Percentiles rank a stretch among this genome's conserved stretches.
phyloP scores from a whole-genome alignment of 352 stramenopile genomes.

The Albugo laibachii region DNA sequence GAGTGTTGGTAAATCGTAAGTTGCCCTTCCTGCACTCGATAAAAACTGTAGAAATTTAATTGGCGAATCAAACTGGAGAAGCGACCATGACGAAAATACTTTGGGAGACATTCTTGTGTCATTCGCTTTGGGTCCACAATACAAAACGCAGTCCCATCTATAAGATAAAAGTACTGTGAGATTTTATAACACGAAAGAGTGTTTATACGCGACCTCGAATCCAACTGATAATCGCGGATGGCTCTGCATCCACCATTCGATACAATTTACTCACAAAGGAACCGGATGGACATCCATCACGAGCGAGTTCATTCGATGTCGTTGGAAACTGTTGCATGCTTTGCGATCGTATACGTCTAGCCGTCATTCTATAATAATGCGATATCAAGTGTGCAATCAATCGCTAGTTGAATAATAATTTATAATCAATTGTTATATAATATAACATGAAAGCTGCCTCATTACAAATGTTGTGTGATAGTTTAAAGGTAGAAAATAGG shows the following conservation, averaged over 20 bases:
- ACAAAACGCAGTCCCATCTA: conserved; percentile 77
- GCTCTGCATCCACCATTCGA: conserved; percentile 70
- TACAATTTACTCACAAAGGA: conserved; percentile 77
- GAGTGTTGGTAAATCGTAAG: conserved; percentile 75
- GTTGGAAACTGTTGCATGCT: conserved; percentile 17
- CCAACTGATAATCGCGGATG: conserved; percentile 62
- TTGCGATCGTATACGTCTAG: not conserved
- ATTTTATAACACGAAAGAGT: not conserved
- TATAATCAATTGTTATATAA: no score
- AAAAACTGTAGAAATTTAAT: conserved; percentile 86
- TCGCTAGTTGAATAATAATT: no score
- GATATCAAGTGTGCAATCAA: no score
- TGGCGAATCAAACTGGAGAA: conserved; percentile 81
- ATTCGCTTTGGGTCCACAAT: conserved; percentile 82
- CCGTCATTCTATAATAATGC: no score
- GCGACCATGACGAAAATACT: conserved; percentile 80
- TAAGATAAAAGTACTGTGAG: not conserved
- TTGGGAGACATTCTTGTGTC: conserved; percentile 72
- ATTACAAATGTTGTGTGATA: no score
- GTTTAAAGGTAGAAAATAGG: no score
- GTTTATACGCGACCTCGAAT: conserved; percentile 21
- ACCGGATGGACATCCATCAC: conserved; percentile 13
- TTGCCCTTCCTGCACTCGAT: conserved; percentile 73
- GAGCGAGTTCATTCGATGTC: conserved; percentile 9
- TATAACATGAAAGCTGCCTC: no score